Percentiles rank a stretch among this genome's conserved stretches.
phyloP scores from a whole-genome alignment of 768 basidiomycete species.

The Crassisporium funariophilum region DNA sequence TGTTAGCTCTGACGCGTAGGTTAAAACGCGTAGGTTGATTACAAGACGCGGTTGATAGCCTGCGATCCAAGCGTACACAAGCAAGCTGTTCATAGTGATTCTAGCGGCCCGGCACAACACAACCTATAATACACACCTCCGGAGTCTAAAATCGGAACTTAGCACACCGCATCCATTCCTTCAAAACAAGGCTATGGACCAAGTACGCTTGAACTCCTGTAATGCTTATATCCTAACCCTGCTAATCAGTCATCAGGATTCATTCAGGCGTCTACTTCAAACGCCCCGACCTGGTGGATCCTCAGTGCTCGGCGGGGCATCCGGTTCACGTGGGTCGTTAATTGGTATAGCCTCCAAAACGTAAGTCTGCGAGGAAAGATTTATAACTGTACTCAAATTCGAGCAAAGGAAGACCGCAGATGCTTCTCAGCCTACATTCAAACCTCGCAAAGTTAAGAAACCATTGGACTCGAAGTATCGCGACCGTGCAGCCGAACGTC shows the following conservation, averaged over 20 bases:
- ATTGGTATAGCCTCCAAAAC: constrained; percentile 30
- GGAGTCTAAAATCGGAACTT: no score
- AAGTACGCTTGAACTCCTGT: constrained; percentile 22
- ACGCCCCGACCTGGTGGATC: constrained; percentile 27
- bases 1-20: no score
- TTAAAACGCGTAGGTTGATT: no score
- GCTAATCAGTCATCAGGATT: constrained; percentile 42
- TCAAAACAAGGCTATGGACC: constrained; percentile 38
- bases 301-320: constrained; percentile 18
- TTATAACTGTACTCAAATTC: constrained; percentile 14
- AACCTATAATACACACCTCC: no score
- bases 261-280: constrained; percentile 56
- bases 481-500: constrained; percentile 75
- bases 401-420: constrained; percentile 47
- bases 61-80: no score
- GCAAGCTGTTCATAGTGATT: no score
- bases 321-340: constrained; percentile 34
- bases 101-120: no score
- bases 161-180: no score
- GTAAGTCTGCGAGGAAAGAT: constrained; percentile 22
- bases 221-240: not conserved
- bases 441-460: constrained; percentile 80
- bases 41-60: no score
- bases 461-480: constrained; percentile 55
- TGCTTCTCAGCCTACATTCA: constrained; percentile 67